A percentile compares a stretch with the other conserved stretches of the same genome.
These are phyloP conservation scores for Cydonia oblonga DNA, from an alignment of 331 rosid species.

Conservation along the genomic window DNA sequence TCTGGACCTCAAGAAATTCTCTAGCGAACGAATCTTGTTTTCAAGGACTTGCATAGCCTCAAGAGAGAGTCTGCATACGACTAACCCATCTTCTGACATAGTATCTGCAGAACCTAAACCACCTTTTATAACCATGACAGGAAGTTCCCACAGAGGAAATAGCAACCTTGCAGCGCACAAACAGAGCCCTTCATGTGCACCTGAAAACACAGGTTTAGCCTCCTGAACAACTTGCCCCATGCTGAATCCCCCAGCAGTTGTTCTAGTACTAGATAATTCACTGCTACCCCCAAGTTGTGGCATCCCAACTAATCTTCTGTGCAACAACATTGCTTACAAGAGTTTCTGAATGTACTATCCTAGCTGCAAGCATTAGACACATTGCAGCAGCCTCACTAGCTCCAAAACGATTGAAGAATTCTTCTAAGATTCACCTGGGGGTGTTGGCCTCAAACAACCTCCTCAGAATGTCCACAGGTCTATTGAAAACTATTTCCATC, in stretches of 20 bases:
- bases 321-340: constrained; percentile 62
- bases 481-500: constrained; percentile 90
- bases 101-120: no score
- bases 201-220: constrained; percentile 96
- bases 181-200: constrained; percentile 97
- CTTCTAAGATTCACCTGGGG: constrained; percentile 80
- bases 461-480: constrained; percentile 91
- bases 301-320: constrained; percentile 94
- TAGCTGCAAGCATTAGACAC: constrained; percentile 92
- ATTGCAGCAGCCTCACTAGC: constrained; percentile 94
- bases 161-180: constrained; percentile 87
- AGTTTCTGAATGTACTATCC: constrained; percentile 73
- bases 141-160: constrained; percentile 95
- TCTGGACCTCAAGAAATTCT: constrained; percentile 77
- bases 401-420: constrained; percentile 91
- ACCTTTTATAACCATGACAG: constrained; percentile 65
- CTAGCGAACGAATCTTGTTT: constrained; percentile 68
- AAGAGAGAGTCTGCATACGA: constrained; percentile 70
- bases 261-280: constrained; percentile 74
- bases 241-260: constrained; percentile 86
- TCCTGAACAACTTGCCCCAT: constrained; percentile 99
- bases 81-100: constrained; percentile 48
- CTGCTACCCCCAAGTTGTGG: constrained; percentile 87
- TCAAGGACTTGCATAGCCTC: constrained; percentile 95
- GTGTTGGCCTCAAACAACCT: constrained; percentile 68